These are phyloP conservation scores for Mycena venus DNA, from an alignment of 768 basidiomycete genomes.

Conservation along the genomic window DNA sequence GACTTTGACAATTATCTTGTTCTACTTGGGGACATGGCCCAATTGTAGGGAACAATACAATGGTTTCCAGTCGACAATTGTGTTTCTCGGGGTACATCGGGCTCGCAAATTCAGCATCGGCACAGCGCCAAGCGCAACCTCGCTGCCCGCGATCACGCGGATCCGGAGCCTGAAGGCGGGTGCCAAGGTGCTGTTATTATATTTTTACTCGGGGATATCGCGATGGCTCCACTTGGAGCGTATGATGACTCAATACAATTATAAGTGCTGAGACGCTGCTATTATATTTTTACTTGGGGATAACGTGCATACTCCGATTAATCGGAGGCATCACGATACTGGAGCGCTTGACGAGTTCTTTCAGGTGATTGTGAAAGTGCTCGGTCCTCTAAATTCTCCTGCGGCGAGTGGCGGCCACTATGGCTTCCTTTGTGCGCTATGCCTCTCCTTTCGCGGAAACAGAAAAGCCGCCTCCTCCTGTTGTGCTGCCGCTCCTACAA, in stretches of 20 bases:
- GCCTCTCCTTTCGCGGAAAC: constrained; percentile 25
- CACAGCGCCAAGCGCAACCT: background rate
- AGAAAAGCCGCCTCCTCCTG: constrained; percentile 22
- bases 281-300: background rate
- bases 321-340: constrained; percentile 4
- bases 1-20: constrained; percentile 5
- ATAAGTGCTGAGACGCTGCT: too few relatives aligned
- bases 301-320: background rate
- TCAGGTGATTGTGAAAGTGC: background rate
- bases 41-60: constrained; percentile 24
- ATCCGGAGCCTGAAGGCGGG: background rate
- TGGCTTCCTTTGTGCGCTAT: constrained; percentile 5
- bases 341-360: background rate
- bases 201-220: background rate
- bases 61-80: background rate
- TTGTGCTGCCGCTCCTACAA: constrained; percentile 21
- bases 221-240: background rate
- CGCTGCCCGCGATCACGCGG: constrained; percentile 4
- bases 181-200: background rate
- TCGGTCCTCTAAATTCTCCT: constrained; percentile 10
- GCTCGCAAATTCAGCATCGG: background rate
- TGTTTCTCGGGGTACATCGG: constrained; percentile 5
- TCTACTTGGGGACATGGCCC: constrained; percentile 1
- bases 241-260: background rate
- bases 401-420: constrained; percentile 13